A percentile compares a stretch with the other conserved stretches of the same genome.
Evolutionary conservation across 345 rosid species (phyloP).

Genomic region (Dovyalis caffra): DNA sequence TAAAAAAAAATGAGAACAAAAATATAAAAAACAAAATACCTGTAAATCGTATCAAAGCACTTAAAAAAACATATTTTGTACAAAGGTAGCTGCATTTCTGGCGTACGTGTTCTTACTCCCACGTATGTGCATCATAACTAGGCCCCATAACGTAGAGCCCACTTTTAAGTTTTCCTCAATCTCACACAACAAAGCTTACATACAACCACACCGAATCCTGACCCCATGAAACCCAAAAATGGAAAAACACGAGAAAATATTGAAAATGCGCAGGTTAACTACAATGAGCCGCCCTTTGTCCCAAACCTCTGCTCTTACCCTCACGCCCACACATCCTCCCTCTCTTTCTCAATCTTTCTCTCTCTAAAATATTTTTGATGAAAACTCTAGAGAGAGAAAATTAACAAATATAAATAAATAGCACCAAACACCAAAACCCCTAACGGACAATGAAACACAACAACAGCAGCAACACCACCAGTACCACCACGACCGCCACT

Average conservation of each 20-base stretch:
- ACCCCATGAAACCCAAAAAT: not conserved
- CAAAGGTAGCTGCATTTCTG: not conserved
- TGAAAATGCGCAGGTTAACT: conserved; percentile 29
- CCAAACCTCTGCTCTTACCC: conserved; percentile 23
- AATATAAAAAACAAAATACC: no score
- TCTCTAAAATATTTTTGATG: conserved; percentile 1
- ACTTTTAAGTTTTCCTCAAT: not conserved
- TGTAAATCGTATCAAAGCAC: no score
- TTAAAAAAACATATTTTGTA: not conserved
- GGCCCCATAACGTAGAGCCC: not conserved
- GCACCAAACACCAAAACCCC: not conserved
- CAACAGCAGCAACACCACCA: conserved; percentile 1
- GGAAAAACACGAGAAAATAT: not conserved
- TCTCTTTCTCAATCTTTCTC: conserved; percentile 11
- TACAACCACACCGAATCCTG: not conserved
- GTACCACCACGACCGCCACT: conserved; percentile 48
- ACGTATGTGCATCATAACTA: not conserved
- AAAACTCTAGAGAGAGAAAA: not conserved
- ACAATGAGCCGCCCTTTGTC: conserved; percentile 34
- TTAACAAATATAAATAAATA: not conserved
- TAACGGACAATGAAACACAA: not conserved
- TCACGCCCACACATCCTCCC: conserved; percentile 22
- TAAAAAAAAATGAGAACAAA: no score
- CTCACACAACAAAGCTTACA: not conserved
- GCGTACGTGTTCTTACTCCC: not conserved